A percentile compares a stretch with the other conserved stretches of the same genome.
These are phyloP conservation scores for Penium margaritaceum DNA, from an alignment of 139 green algal species.

Conservation along the genomic window DNA sequence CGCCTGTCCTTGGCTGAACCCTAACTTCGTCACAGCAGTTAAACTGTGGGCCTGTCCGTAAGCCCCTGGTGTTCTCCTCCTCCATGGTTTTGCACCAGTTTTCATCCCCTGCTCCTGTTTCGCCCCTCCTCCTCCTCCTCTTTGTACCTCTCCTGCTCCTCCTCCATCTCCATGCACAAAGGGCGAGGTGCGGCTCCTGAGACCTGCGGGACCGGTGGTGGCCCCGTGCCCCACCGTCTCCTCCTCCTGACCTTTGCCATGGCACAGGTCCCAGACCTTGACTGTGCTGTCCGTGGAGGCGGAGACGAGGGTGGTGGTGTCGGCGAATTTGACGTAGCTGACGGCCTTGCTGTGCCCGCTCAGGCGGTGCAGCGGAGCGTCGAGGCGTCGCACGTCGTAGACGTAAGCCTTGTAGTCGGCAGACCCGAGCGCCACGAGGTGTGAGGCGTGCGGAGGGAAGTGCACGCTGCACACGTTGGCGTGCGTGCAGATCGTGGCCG, in stretches of 20 bases:
- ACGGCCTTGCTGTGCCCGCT: constrained; percentile 65
- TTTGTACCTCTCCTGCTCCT: constrained; percentile 57
- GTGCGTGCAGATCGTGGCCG: not conserved
- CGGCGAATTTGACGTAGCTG: constrained; percentile 52
- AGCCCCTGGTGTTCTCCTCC: no score
- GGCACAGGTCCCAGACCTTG: constrained; percentile 49
- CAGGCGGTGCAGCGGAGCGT: constrained; percentile 46
- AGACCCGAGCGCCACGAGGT: constrained; percentile 73
- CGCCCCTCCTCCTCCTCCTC: not conserved
- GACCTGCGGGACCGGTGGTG: constrained; percentile 23
- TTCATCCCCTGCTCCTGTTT: not conserved
- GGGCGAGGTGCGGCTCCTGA: constrained; percentile 70
- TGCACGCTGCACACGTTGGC: constrained; percentile 71
- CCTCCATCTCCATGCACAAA: no score
- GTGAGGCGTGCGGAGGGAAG: constrained; percentile 54
- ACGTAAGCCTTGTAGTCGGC: constrained; percentile 66
- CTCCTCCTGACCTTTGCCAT: not conserved
- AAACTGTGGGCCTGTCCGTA: no score
- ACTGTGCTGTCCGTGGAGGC: constrained; percentile 53
- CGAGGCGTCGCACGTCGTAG: constrained; percentile 41
- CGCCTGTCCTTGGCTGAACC: no score
- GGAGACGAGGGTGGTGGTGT: constrained; percentile 31
- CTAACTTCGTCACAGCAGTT: no score
- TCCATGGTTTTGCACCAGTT: not conserved
- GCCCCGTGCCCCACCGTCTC: not conserved